Evolutionary conservation across 106 monocot genomes (phyloP).

Genomic region (Narthecium ossifragum): DNA sequence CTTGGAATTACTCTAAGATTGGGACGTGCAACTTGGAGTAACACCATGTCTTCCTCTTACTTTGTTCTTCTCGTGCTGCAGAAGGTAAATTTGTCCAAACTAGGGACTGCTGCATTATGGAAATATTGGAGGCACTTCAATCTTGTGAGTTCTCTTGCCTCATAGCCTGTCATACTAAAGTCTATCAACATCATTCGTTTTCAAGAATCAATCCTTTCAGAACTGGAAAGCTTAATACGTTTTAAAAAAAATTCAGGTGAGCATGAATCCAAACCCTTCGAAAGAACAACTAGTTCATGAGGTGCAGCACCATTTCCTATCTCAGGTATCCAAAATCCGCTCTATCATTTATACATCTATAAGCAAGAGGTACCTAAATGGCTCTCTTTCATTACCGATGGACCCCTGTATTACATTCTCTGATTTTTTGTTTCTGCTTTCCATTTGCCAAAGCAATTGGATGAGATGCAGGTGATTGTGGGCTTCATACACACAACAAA

Average conservation of each 20-base stretch:
- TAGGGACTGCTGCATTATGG: constrained; percentile 60
- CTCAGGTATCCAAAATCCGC: constrained; percentile 37
- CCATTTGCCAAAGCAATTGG: constrained; percentile 2
- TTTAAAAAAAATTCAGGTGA: not conserved
- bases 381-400: too few species aligned
- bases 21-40: too few species aligned
- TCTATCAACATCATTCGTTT: not conserved
- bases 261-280: constrained; percentile 57
- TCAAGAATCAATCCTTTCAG: not conserved
- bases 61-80: not conserved
- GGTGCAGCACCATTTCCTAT: constrained; percentile 63
- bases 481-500: not conserved
- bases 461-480: constrained; percentile 1
- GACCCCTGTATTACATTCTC: too few species aligned
- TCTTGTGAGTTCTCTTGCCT: constrained; percentile 31
- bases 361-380: too few species aligned
- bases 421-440: not conserved
- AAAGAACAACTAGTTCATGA: constrained; percentile 61
- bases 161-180: not conserved
- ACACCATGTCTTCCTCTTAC: too few species aligned
- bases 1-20: too few species aligned
- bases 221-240: not conserved
- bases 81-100: constrained; percentile 69
- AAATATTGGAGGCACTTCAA: constrained; percentile 89
- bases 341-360: too few species aligned